These are phyloP conservation scores for Schizochytrium sp. DNA, from an alignment of 108 stramenopile species.

Conservation along the genomic window DNA sequence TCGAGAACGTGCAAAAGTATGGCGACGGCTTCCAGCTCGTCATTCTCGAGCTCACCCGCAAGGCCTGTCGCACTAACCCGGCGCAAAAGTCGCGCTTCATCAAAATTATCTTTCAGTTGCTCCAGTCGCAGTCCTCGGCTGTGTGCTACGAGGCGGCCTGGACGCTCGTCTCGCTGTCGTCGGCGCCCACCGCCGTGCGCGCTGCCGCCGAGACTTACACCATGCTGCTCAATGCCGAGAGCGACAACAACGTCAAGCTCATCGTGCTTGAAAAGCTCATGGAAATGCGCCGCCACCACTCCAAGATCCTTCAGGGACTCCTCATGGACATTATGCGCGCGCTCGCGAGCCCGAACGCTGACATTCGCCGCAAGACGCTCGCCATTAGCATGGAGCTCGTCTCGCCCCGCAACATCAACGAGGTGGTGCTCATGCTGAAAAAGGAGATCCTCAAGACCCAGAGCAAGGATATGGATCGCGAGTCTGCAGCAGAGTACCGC, in stretches of 20 bases:
- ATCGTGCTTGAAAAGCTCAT: constrained; percentile 91
- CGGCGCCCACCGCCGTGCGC: constrained; percentile 92
- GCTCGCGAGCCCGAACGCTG: constrained; percentile 82
- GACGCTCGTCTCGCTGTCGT: constrained; percentile 91
- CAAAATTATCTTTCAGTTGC: constrained; percentile 82
- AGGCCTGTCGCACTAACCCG: constrained; percentile 89
- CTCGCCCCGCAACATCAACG: constrained; percentile 78
- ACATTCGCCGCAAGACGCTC: constrained; percentile 92
- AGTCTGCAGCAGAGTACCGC: constrained; percentile 59
- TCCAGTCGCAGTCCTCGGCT: constrained; percentile 74
- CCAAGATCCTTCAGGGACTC: constrained; percentile 89
- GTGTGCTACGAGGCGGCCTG: constrained; percentile 98
- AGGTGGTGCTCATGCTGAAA: constrained; percentile 89
- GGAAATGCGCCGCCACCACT: constrained; percentile 71
- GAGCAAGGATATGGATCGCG: constrained; percentile 71
- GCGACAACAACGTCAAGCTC: constrained; percentile 97
- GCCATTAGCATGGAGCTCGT: constrained; percentile 88
- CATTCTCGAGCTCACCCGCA: constrained; percentile 89
- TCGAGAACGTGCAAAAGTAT: constrained; percentile 78
- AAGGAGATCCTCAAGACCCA: constrained; percentile 86
- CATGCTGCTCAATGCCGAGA: constrained; percentile 82
- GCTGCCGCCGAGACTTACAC: constrained; percentile 93
- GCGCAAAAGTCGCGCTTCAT: constrained; percentile 95
- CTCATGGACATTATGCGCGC: constrained; percentile 95
- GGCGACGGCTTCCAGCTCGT: constrained; percentile 91